A percentile compares a stretch with the other conserved stretches of the same genome.
phyloP scores from a whole-genome alignment of 2,329 filamentous ascomycete species.

The Fusarium sororula region DNA sequence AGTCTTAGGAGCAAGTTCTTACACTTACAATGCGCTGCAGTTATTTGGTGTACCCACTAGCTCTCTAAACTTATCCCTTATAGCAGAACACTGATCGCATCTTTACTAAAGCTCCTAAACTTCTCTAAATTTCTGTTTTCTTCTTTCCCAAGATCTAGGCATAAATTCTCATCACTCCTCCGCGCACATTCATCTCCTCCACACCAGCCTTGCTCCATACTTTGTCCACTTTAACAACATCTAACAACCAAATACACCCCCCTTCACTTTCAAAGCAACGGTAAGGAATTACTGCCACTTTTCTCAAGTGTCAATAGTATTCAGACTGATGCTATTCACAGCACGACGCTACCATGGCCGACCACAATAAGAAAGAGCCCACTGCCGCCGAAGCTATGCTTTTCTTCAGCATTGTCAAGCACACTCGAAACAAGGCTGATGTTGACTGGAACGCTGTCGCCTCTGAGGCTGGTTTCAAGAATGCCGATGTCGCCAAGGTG shows the following conservation, averaged over 20 bases:
- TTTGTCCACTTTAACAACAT: neutral
- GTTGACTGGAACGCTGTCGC: conserved; percentile 61
- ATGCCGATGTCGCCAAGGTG: conserved; percentile 56
- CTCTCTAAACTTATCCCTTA: neutral
- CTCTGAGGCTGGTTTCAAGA: conserved; percentile 54
- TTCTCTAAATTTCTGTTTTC: neutral
- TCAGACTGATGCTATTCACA: neutral
- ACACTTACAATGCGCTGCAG: neutral
- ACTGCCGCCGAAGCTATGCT: conserved; percentile 54
- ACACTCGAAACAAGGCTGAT: conserved; percentile 54
- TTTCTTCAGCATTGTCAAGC: conserved; percentile 56
- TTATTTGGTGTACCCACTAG: neutral
- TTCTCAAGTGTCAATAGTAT: neutral
- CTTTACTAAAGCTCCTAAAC: neutral
- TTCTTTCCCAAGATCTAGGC: neutral
- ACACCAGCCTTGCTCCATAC: neutral
- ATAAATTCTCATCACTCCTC: neutral
- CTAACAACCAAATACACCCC: neutral
- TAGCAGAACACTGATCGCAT: neutral
- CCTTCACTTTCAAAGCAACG: neutral
- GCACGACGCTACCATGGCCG: conserved; percentile 42
- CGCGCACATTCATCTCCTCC: neutral
- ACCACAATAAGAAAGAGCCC: conserved; percentile 48
- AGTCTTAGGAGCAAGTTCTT: neutral
- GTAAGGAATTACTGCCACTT: neutral